phyloP scores from a whole-genome alignment of 257 asterid genomes.

The Solanum chilense region DNA sequence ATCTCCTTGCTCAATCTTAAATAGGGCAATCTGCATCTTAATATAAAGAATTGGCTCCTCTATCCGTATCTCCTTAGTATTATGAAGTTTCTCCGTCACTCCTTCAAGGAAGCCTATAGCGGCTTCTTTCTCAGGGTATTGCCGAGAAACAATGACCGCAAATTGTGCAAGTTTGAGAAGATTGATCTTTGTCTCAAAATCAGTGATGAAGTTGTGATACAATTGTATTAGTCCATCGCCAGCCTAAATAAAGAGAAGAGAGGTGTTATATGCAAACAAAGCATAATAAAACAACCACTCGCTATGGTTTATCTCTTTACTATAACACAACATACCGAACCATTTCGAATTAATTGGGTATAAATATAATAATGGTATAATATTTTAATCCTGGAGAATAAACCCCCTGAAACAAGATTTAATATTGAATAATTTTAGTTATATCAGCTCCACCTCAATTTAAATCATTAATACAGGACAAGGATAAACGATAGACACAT shows the following conservation, averaged over 20 bases:
- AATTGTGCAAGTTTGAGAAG: conserved; percentile 97
- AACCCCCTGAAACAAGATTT: background rate
- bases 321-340: background rate
- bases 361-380: no score
- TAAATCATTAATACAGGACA: background rate
- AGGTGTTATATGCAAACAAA: background rate
- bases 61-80: conserved; percentile 66
- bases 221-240: conserved; percentile 90
- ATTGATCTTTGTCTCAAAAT: conserved; percentile 95
- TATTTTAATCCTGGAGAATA: background rate
- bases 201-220: conserved; percentile 81
- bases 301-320: background rate
- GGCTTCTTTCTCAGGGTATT: conserved; percentile 71
- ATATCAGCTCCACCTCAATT: background rate
- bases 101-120: conserved; percentile 80
- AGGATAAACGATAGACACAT: background rate
- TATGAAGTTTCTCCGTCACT: conserved; percentile 78
- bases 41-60: conserved; percentile 87
- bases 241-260: conserved; percentile 29
- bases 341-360: background rate
- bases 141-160: conserved; percentile 83
- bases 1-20: conserved; percentile 82
- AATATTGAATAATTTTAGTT: background rate
- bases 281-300: background rate
- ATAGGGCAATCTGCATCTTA: conserved; percentile 78